These are phyloP conservation scores for Monosporascus sp. DNA, from an alignment of 2,329 filamentous ascomycete species.

Conservation along the genomic window DNA sequence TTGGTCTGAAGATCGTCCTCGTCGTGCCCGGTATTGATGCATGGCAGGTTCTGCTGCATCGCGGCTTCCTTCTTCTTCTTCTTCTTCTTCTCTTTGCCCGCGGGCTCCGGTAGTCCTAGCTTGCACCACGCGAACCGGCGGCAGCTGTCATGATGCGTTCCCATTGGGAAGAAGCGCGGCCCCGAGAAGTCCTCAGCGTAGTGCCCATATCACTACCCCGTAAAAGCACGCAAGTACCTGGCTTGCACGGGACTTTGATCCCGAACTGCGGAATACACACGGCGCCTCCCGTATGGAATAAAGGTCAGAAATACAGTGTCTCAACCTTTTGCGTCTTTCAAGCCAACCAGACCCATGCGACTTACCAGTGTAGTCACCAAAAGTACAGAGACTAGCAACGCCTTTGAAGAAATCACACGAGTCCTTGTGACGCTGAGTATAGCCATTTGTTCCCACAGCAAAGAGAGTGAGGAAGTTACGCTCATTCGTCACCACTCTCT, in stretches of 20 bases:
- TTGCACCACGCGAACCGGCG: neutral
- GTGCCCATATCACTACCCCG: conserved; percentile 6
- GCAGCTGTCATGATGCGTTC: conserved; percentile 8
- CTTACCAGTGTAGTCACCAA: conserved; percentile 2
- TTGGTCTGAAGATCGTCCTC: neutral
- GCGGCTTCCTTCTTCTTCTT: neutral
- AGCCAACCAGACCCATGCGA: neutral
- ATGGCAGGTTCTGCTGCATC: neutral
- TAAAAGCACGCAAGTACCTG: conserved; percentile 6
- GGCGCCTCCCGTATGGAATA: neutral
- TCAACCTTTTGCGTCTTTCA: neutral
- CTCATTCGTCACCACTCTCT: neutral
- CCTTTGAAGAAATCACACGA: conserved; percentile 1
- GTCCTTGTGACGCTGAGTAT: conserved; percentile 5
- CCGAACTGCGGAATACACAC: conserved; percentile 6
- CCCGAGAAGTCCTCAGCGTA: conserved; percentile 3
- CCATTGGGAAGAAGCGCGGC: conserved; percentile 6
- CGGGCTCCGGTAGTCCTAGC: neutral
- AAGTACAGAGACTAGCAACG: conserved; percentile 2
- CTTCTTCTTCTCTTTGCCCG: neutral
- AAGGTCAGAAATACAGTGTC: neutral
- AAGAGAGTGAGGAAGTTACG: conserved; percentile 4
- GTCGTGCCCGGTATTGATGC: neutral
- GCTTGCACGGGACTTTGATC: conserved; percentile 4
- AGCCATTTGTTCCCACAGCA: conserved; percentile 1